Base-by-base conservation (phyloP, 768 basidiomycete species). In the Calocybe cyanea region DNA sequence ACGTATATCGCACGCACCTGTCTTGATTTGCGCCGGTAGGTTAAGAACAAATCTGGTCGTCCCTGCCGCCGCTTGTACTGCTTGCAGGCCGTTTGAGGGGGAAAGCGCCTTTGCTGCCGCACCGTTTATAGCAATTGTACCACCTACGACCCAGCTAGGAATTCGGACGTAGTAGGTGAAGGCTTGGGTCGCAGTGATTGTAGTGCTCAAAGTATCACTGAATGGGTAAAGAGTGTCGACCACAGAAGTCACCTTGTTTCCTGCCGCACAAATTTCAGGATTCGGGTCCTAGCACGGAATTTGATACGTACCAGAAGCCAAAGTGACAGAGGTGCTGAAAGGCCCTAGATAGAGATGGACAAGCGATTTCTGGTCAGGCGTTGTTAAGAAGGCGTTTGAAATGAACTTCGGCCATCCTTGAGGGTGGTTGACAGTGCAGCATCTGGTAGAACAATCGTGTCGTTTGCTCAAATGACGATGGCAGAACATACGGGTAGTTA, bases 341-440 rank as follows among this genome's bases (percentile, higher is more conserved):
- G 74, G 74, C 7, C 73, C 74, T 11, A 75, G 63, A 47, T 73
- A 74, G 10, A 72, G 54, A 19, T 76, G 74, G 1, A 73, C 71
- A 10, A 75, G 64, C 0, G 69, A 70, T 15, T 56, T 48, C 39
- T 62, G 53, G 53, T 73, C 68, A 9, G 69, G 62, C 7, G 69
- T 70, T 1, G 65, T 70, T 13, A 77, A 60, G 55, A 77, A 77
- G 8, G 74, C 65, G 55, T 74, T 75, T 18, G 69, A 65, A 43
- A 76, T 68, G 54, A 77, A 76, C 50, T 76, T 77, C 0, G 75
- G 75, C 69, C 72, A 76, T 24, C 71, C 73, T 56, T 77, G 75
- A 13, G 75, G 75, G 44, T 70, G 67, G 42, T 76, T 74, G 33
- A 76, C 76, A 5, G 72, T 74, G 58, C 74, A 75, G 44, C 72